Evolutionary conservation across 257 asterid species (phyloP).

Genomic region (Catharanthus roseus): DNA sequence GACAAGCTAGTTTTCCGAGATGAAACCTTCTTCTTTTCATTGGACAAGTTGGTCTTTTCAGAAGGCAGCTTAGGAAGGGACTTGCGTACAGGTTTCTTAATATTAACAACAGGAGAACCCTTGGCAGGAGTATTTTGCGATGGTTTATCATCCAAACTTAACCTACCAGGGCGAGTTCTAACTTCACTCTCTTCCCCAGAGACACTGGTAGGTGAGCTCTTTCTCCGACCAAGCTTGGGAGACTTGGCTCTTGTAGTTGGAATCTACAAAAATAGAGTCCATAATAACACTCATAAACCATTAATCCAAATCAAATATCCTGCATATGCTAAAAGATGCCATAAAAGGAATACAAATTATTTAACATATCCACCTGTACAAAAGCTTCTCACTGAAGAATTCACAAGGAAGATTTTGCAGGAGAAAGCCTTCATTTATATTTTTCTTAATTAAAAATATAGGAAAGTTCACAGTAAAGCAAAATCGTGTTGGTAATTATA

Average conservation of each 20-base stretch:
- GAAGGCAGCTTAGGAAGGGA: slow-evolving; percentile 88
- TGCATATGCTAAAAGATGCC: background rate
- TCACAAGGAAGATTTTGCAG: background rate
- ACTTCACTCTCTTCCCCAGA: slow-evolving; percentile 43
- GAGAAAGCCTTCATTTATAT: background rate
- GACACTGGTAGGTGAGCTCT: slow-evolving; percentile 42
- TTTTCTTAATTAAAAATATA: background rate
- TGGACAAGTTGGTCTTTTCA: slow-evolving; percentile 44
- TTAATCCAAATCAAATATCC: background rate
- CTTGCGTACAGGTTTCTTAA: slow-evolving; percentile 63
- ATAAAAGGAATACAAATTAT: background rate
- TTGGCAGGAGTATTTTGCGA: slow-evolving; percentile 32
- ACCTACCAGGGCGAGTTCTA: slow-evolving; percentile 40
- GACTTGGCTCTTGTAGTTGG: slow-evolving; percentile 86
- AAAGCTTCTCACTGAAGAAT: background rate
- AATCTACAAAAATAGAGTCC: slow-evolving; percentile 32
- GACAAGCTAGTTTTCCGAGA: slow-evolving; percentile 32
- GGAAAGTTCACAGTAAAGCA: background rate
- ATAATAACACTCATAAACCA: background rate
- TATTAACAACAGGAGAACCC: slow-evolving; percentile 32
- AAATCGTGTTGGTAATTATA: too few species aligned
- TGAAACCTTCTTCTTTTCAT: slow-evolving; percentile 37
- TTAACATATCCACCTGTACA: background rate
- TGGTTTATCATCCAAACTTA: slow-evolving; percentile 63
- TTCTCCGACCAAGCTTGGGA: slow-evolving; percentile 87